Conservation (phyloP, 306 rosid species). For the Malus sieversii region DNA sequence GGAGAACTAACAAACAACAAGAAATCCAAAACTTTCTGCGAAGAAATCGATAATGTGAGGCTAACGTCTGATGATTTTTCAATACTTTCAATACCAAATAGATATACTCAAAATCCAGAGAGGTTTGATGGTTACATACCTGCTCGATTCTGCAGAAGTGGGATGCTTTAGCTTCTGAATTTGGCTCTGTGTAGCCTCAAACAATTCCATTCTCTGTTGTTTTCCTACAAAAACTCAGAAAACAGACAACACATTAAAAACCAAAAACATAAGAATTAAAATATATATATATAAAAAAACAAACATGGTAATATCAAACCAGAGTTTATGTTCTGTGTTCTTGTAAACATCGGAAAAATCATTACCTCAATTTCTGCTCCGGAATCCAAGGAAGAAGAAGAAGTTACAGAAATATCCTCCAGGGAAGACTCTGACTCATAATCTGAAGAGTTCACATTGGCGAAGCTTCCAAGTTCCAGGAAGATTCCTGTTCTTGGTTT, state of each 20-base stretch:
- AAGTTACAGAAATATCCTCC: constrained; percentile 24
- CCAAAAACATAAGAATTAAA: neutral
- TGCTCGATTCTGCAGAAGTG: constrained; percentile 36
- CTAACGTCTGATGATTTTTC: neutral
- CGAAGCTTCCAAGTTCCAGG: constrained; percentile 23
- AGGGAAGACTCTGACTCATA: constrained; percentile 34
- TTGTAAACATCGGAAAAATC: constrained; percentile 20
- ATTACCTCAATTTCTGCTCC: constrained; percentile 65
- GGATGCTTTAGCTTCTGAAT: constrained; percentile 36
- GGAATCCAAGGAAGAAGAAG: constrained; percentile 46
- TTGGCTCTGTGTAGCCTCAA: constrained; percentile 38
- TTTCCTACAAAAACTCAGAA: constrained; percentile 44
- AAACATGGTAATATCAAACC: constrained; percentile 43
- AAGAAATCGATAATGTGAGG: constrained; percentile 9
- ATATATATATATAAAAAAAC: neutral
- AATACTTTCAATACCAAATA: neutral
- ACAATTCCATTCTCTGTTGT: constrained; percentile 33
- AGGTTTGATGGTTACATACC: constrained; percentile 28
- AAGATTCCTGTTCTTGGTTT: constrained; percentile 21
- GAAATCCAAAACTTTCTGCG: constrained; percentile 22
- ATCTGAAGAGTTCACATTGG: constrained; percentile 25
- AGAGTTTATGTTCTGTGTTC: neutral
- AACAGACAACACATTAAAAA: constrained; percentile 4
- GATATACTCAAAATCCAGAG: neutral
- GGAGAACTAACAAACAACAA: constrained; percentile 38